Evolutionary conservation across 768 basidiomycete genomes (phyloP), one percentile per base, ranked within the genome.

Genomic region (Boletus sp.): DNA sequence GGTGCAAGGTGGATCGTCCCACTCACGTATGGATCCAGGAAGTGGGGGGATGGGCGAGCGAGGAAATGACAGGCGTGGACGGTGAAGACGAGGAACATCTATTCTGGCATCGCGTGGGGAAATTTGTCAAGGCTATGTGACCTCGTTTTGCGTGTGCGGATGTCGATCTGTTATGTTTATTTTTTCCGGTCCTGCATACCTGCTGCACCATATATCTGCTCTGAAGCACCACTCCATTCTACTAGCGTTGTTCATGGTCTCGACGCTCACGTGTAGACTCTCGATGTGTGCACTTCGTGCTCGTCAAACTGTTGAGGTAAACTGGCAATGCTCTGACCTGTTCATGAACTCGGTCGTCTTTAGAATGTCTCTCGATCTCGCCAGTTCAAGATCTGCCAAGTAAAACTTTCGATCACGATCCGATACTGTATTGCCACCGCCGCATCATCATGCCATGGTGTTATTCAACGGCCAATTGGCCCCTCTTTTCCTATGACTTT

Each of bases 1-100:
- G 89, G 14, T 90, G 89, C 63, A 73, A 73, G 57, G 62, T 90
- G 41, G 85, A 88, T 59, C 75, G 83, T 7, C 82, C 83, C 11
- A 79, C 81, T 3, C 77, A 75, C 33, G 12, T 78, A 0, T 83
- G 78, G 75, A 62, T 85, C 11, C 70, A 77, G 20, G 71, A 72
- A 51, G 67, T 69, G 37, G 78, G 76, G 20, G 70, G 77, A 44
- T 89, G 86, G 87, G 74, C 59, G 15, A 75, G 78, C 50, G 67
- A 69, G 46, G 69, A 77, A 30, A 44, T 79, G 15, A 83, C 80
- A 76, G 76, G 75, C 0, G 78, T 80, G 60, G 75, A 78, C 5
- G 81, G 71, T 1, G 85, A 89, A 57, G 66, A 73, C 4, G 79
- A 80, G 57, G 87, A 88, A 40, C 65, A 76, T 61, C 55, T 90